Conservation (phyloP, 2,329 filamentous ascomycete genomes). For the Lizonia empirigonia region DNA sequence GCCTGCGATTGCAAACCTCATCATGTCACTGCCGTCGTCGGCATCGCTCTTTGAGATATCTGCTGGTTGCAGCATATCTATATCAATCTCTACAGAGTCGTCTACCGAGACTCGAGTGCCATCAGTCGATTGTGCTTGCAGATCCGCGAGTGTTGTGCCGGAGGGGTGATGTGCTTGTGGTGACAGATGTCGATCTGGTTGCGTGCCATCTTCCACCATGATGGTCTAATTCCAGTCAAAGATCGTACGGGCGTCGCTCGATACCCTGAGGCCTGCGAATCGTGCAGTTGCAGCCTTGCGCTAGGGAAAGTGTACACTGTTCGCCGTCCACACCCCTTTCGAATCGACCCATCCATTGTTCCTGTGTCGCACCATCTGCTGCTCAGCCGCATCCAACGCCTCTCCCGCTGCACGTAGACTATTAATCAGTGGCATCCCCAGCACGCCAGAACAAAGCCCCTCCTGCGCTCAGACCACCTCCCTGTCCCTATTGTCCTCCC, state of each 20-base stretch:
- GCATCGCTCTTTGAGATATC: no score
- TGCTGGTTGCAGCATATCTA: not conserved
- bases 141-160: not conserved
- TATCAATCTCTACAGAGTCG: not conserved
- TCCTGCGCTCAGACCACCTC: not conserved
- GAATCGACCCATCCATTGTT: not conserved
- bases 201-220: not conserved
- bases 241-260: not conserved
- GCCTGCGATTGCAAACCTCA: not conserved
- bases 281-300: not conserved
- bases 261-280: not conserved
- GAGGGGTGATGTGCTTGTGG: not conserved
- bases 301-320: not conserved
- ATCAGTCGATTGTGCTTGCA: not conserved
- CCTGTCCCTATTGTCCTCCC: slow-evolving; percentile 3
- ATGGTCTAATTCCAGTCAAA: not conserved
- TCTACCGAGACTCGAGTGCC: not conserved
- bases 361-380: slow-evolving; percentile 1
- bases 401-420: slow-evolving; percentile 3
- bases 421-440: not conserved
- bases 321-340: not conserved
- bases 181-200: not conserved
- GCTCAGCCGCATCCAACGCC: slow-evolving; percentile 2
- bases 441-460: not conserved
- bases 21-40: not conserved